Evolutionary conservation across 208 protist genomes (phyloP), one percentile per base, ranked within the genome.

Genomic region (Acanthamoeba lenticulata): DNA sequence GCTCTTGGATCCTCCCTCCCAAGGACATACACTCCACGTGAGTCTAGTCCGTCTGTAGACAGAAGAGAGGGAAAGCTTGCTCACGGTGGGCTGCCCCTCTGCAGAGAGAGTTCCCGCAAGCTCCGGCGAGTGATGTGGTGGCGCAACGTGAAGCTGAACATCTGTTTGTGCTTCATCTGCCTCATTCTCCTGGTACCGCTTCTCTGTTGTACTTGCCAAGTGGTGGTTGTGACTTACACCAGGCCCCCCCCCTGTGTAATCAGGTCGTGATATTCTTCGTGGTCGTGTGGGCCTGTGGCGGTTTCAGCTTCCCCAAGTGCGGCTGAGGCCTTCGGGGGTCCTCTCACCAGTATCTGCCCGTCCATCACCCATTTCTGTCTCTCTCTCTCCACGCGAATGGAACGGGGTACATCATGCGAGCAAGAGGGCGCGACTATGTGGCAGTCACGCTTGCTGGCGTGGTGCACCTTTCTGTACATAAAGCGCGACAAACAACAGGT

Each of bases 251-350:
- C 3, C 17, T 42, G 24, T 6, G 7, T 42, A 0, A 4, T 7
- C 34, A 90, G 83, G 55, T 90, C 24, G 34, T 90, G 34, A 90
- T 90, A 17, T 90, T 90, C 83, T 90, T 90, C 34, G 55, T 90
- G 21, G 83, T 90, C 15, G 83, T 90, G 44, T 90, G 44, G 83
- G 83, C 83, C 32, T 90, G 83, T 34, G 83, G 83, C n/a, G 83
- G 83, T 15, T 90, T 90, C 55, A 32, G 9, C 15, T 90, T 90
- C 32, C 38, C 44, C 15, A 67, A 90, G 32, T 90, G 83, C 62
- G 34, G 62, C 62, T 32, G 62, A 72, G 27, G n/a, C 6, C 62
- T 67, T 27, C n/a, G n/a, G 62, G 5, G 5, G 15, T 19, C 17
- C 13, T 7, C 52, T 9, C n/a, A 60, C n/a, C 45, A 52, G 52